A percentile compares a stretch with the other conserved stretches of the same genome.
Conservation (phyloP, 2,329 filamentous ascomycete genomes). For the Sarocladium oryzae region DNA sequence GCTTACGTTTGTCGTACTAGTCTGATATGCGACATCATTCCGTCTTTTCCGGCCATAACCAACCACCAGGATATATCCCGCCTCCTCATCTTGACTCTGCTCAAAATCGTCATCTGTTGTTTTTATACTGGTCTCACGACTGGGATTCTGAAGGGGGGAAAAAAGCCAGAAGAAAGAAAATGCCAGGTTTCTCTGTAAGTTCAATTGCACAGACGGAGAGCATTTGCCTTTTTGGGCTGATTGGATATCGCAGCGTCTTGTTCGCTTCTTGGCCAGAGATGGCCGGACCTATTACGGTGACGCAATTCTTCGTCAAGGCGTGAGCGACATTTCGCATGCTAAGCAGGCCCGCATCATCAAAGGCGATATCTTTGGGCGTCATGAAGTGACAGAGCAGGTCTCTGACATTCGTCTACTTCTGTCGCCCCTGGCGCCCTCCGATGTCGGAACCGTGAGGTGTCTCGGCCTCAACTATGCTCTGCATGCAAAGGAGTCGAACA, state of each 20-base stretch:
- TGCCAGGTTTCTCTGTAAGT: conserved; percentile 11
- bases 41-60: too few relatives aligned
- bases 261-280: conserved; percentile 67
- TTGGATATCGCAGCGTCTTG: conserved; percentile 47
- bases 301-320: conserved; percentile 58
- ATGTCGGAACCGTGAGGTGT: conserved; percentile 62
- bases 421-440: conserved; percentile 53
- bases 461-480: conserved; percentile 66
- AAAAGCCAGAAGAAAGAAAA: background rate
- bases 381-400: conserved; percentile 57
- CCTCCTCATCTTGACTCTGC: background rate
- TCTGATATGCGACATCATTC: too few relatives aligned
- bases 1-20: too few relatives aligned
- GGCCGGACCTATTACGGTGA: conserved; percentile 68
- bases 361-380: conserved; percentile 59
- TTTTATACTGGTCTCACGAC: too few relatives aligned
- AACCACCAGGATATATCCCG: too few relatives aligned
- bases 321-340: conserved; percentile 54
- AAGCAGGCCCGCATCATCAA: conserved; percentile 55
- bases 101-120: too few relatives aligned
- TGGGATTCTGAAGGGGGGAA: too few relatives aligned
- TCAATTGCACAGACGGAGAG: background rate
- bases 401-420: conserved; percentile 52
- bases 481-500: conserved; percentile 62
- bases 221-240: background rate